Percentiles rank a stretch among this genome's conserved stretches.
These are phyloP conservation scores for Pichia cabralensis DNA, from an alignment of 805 yeast genomes.

Conservation along the genomic window DNA sequence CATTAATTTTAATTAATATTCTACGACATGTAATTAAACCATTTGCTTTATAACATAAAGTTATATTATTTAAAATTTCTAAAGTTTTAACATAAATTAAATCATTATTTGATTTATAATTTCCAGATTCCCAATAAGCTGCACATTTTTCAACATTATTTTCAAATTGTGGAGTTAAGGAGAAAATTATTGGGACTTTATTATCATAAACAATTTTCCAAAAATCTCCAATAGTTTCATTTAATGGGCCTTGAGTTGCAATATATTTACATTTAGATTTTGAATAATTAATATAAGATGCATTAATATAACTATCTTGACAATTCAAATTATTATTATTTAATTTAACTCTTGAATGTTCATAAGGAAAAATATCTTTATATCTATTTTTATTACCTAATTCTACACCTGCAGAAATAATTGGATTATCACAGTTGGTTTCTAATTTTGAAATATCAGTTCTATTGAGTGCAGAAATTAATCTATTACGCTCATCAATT, in stretches of 20 bases:
- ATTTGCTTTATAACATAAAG: slow-evolving; percentile 15
- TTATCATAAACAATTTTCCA: slow-evolving; percentile 70
- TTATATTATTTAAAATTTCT: slow-evolving; percentile 19
- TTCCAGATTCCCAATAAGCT: slow-evolving; percentile 68
- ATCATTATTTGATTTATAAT: slow-evolving; percentile 27
- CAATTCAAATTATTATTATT: slow-evolving; percentile 5
- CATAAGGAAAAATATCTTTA: slow-evolving; percentile 81
- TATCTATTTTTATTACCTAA: slow-evolving; percentile 75
- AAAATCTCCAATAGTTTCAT: slow-evolving; percentile 68
- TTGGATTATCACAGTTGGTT: slow-evolving; percentile 5
- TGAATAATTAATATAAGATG: slow-evolving; percentile 53
- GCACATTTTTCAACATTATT: slow-evolving; percentile 73
- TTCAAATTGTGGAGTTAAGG: slow-evolving; percentile 69
- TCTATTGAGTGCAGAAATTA: slow-evolving; percentile 34
- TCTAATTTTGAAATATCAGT: background rate
- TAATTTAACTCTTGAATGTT: slow-evolving; percentile 70
- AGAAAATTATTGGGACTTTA: slow-evolving; percentile 53
- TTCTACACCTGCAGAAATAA: slow-evolving; percentile 68
- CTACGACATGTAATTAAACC: slow-evolving; percentile 30
- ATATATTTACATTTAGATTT: slow-evolving; percentile 41
- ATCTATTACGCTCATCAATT: slow-evolving; percentile 54
- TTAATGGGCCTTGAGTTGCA: slow-evolving; percentile 86
- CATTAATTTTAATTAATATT: slow-evolving; percentile 31
- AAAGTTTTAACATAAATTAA: slow-evolving; percentile 17
- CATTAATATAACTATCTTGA: slow-evolving; percentile 48